Conservation (phyloP, 1,284 basidiomycete genomes). For the Cryptococcus jaspeensis region DNA sequence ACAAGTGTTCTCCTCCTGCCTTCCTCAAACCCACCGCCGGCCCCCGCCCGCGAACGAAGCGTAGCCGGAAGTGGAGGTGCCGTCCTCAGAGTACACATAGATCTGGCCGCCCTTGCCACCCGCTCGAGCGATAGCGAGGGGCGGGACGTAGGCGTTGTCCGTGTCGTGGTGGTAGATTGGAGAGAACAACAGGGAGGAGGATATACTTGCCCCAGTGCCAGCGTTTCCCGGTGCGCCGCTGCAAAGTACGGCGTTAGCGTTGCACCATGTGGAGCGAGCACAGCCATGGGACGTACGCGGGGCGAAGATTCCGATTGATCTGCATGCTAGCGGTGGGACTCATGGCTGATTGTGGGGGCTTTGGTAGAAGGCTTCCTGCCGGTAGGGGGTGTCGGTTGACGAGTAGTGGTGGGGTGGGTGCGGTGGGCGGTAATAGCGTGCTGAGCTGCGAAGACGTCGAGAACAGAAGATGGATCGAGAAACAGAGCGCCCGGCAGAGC, state of each 20-base stretch:
- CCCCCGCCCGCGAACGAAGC: constrained; percentile 44
- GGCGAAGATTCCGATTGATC: constrained; percentile 35
- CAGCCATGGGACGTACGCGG: constrained; percentile 27
- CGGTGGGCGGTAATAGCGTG: background rate
- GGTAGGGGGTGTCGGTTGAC: background rate
- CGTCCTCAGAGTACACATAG: constrained; percentile 43
- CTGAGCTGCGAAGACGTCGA: too few relatives aligned
- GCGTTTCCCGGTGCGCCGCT: constrained; percentile 37
- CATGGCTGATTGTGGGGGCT: constrained; percentile 7
- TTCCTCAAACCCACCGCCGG: constrained; percentile 53
- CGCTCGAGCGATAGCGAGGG: constrained; percentile 46
- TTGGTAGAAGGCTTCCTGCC: constrained; percentile 16
- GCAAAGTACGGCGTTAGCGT: background rate
- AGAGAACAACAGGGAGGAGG: constrained; percentile 27
- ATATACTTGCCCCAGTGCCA: constrained; percentile 31
- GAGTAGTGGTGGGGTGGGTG: background rate
- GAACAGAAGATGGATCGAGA: too few relatives aligned
- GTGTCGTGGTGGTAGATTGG: constrained; percentile 22
- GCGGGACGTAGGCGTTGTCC: constrained; percentile 20
- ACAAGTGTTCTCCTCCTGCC: constrained; percentile 50
- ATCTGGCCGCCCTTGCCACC: constrained; percentile 44
- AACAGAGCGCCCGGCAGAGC: too few relatives aligned
- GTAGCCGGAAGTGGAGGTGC: constrained; percentile 20
- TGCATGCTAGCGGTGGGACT: constrained; percentile 10
- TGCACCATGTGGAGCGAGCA: background rate